Percentiles rank a stretch among this genome's conserved stretches.
phyloP scores from a whole-genome alignment of 2,329 filamentous ascomycete species.

The Fusarium chlamydosporum region DNA sequence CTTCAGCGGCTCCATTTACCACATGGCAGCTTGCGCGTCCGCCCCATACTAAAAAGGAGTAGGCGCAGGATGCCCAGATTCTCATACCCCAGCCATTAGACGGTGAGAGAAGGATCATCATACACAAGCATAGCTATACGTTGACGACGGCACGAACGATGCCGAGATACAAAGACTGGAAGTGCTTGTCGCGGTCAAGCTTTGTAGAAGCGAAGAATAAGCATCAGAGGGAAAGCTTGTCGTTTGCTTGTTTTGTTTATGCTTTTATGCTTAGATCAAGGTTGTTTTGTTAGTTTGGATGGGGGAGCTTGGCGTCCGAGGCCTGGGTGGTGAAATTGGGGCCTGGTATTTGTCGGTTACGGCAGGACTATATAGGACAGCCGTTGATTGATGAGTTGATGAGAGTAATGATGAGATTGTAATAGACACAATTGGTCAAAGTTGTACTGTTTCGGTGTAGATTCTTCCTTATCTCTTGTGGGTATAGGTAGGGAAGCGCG shows the following conservation, averaged over 20 bases:
- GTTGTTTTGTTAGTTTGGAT: neutral
- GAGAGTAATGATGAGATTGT: neutral
- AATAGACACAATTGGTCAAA: too few relatives aligned
- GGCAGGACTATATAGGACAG: neutral
- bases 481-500: too few relatives aligned
- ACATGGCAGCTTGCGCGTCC: neutral
- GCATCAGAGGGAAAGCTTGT: constrained; percentile 34
- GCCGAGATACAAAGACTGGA: constrained; percentile 12
- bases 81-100: neutral
- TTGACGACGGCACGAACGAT: constrained; percentile 7
- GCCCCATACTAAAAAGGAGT: neutral
- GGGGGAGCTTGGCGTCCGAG: constrained; percentile 17
- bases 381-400: neutral
- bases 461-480: too few relatives aligned
- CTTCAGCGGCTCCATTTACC: neutral
- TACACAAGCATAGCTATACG: neutral
- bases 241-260: constrained; percentile 3
- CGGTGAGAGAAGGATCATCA: constrained; percentile 14
- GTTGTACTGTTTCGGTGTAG: too few relatives aligned
- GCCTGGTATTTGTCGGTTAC: neutral
- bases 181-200: constrained; percentile 36
- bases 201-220: constrained; percentile 18
- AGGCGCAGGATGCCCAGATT: neutral
- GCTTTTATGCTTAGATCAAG: constrained; percentile 5
- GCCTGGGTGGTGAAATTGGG: neutral